phyloP scores from a whole-genome alignment of 352 stramenopile species.

The Pythium dissotocum region DNA sequence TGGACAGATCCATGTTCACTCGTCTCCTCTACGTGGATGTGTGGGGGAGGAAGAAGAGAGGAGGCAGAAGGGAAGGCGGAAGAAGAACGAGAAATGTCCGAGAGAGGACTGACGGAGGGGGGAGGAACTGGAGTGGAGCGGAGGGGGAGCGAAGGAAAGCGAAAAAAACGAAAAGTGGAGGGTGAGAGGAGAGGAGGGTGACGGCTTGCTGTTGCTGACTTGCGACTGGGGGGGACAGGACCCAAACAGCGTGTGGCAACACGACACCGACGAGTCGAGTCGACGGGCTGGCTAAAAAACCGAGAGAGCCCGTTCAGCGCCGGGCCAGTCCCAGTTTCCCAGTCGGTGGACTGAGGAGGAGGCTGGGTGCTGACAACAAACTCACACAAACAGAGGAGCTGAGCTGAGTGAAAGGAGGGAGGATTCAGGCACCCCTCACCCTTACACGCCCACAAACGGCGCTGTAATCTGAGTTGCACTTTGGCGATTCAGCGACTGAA shows the following conservation, averaged over 20 bases:
- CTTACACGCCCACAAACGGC: constrained; percentile 9
- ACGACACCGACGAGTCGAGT: constrained; percentile 19
- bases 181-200: constrained; percentile 17
- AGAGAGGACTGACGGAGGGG: constrained; percentile 2
- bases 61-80: constrained; percentile 5
- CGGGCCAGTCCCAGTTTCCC: constrained; percentile 19
- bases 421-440: constrained; percentile 12
- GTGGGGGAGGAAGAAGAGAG: background rate
- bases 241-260: constrained; percentile 24
- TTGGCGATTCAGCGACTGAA: constrained; percentile 34
- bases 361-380: constrained; percentile 25
- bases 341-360: constrained; percentile 1
- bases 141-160: background rate
- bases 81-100: constrained; percentile 22
- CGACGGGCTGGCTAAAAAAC: constrained; percentile 24
- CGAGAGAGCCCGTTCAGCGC: constrained; percentile 26
- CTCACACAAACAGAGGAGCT: constrained; percentile 4
- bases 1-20: constrained; percentile 32
- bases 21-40: constrained; percentile 1
- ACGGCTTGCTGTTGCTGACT: constrained; percentile 31
- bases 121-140: background rate
- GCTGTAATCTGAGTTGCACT: constrained; percentile 36
- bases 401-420: background rate
- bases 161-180: constrained; percentile 19
- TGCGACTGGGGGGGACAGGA: constrained; percentile 27